A percentile compares a stretch with the other conserved stretches of the same genome.
phyloP scores from a whole-genome alignment of 2,329 filamentous ascomycete species.

The Mollisia scopiformis region DNA sequence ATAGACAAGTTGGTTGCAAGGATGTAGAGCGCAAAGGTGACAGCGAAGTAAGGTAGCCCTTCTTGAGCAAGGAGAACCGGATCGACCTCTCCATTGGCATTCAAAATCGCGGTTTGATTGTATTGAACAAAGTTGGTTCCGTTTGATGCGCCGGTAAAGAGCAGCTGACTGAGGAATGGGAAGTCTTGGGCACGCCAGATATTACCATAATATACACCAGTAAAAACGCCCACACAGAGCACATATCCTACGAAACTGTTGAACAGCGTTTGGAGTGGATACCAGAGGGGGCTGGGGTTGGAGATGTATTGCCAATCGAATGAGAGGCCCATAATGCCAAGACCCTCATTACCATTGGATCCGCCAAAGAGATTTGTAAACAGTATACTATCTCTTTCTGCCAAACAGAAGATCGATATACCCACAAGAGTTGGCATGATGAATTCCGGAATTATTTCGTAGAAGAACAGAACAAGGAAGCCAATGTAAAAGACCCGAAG shows the following conservation, averaged over 20 bases:
- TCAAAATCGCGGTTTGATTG: conserved; percentile 47
- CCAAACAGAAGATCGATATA: conserved; percentile 48
- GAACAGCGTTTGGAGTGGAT: conserved; percentile 37
- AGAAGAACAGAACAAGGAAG: conserved; percentile 40
- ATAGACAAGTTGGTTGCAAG: conserved; percentile 48
- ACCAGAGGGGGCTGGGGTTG: conserved; percentile 19
- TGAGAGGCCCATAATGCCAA: conserved; percentile 37
- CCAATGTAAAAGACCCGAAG: background rate
- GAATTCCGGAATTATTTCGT: conserved; percentile 51
- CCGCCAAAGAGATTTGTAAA: conserved; percentile 53
- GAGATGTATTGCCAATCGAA: conserved; percentile 47
- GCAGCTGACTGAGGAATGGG: conserved; percentile 45
- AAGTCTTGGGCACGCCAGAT: conserved; percentile 43
- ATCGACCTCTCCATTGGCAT: conserved; percentile 42
- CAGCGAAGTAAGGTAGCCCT: conserved; percentile 46
- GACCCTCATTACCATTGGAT: conserved; percentile 46
- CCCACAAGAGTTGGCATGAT: conserved; percentile 41
- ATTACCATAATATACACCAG: conserved; percentile 46
- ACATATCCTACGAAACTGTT: conserved; percentile 38
- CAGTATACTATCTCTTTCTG: conserved; percentile 43
- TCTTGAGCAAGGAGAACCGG: conserved; percentile 35
- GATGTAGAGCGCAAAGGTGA: conserved; percentile 42
- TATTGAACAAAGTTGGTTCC: conserved; percentile 40
- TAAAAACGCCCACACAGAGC: conserved; percentile 37
- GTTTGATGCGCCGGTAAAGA: conserved; percentile 43